These are phyloP conservation scores for Brassica incana DNA, from an alignment of 345 rosid species.

Conservation along the genomic window DNA sequence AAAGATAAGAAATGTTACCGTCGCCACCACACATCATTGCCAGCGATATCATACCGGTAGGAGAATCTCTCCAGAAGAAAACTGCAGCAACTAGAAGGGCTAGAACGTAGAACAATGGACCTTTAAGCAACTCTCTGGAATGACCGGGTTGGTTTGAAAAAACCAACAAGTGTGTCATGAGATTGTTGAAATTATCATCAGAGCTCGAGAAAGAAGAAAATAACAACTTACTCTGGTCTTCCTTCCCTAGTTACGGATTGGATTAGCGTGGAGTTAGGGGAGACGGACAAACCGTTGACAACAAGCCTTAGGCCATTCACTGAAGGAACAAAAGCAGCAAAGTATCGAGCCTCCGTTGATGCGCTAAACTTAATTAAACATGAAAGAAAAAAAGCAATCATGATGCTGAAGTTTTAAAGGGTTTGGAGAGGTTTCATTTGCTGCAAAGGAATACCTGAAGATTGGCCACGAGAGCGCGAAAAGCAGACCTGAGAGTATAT, in stretches of 20 bases:
- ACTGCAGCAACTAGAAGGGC: conserved; percentile 7
- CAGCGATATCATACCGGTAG: conserved; percentile 68
- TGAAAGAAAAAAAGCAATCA: conserved; percentile 36
- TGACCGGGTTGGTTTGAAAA: neutral
- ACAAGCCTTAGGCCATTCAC: conserved; percentile 71
- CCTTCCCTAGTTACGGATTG: conserved; percentile 86
- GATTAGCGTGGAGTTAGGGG: conserved; percentile 55
- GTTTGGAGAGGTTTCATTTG: neutral
- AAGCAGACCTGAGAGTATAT: conserved; percentile 74
- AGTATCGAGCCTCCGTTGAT: conserved; percentile 70
- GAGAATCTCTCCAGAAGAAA: conserved; percentile 87
- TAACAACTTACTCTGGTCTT: conserved; percentile 57
- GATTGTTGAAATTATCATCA: neutral
- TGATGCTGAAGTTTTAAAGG: conserved; percentile 4
- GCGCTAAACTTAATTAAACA: conserved; percentile 55
- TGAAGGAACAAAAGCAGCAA: conserved; percentile 73
- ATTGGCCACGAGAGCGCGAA: conserved; percentile 77
- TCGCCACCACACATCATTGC: conserved; percentile 98
- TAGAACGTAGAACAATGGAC: conserved; percentile 79
- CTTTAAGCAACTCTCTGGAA: conserved; percentile 79
- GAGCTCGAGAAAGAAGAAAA: neutral
- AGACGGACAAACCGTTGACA: conserved; percentile 59
- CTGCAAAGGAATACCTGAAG: conserved; percentile 59
- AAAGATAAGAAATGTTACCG: conserved; percentile 41
- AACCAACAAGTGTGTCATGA: neutral